Evolutionary conservation across 1,139 yeast species (phyloP).

Genomic region (Eremothecium coryli): DNA sequence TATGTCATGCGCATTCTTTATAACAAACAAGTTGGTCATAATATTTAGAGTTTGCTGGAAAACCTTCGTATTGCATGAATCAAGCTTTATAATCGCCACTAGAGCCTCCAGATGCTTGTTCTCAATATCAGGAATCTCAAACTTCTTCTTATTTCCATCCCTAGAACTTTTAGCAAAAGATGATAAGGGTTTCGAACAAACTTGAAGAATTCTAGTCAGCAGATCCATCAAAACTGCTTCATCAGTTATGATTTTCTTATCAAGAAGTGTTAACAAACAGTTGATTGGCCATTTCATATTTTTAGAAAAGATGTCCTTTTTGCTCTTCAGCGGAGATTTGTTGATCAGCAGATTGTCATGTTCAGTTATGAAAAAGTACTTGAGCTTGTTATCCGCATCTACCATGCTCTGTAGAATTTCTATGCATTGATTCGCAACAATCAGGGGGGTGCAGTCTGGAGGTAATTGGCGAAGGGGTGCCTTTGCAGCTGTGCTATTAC

Average conservation of each 20-base stretch:
- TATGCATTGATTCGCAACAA: slow-evolving; percentile 68
- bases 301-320: slow-evolving; percentile 35
- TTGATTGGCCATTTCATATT: slow-evolving; percentile 65
- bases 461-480: slow-evolving; percentile 36
- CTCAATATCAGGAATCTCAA: slow-evolving; percentile 58
- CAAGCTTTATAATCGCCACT: slow-evolving; percentile 65
- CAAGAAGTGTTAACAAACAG: slow-evolving; percentile 52
- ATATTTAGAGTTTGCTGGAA: slow-evolving; percentile 78
- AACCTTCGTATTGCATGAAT: slow-evolving; percentile 78
- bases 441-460: slow-evolving; percentile 54
- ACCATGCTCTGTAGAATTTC: slow-evolving; percentile 68
- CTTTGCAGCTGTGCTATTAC: slow-evolving; percentile 13
- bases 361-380: slow-evolving; percentile 71
- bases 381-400: slow-evolving; percentile 58
- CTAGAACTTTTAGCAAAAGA: slow-evolving; percentile 35
- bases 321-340: slow-evolving; percentile 30
- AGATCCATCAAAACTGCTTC: slow-evolving; percentile 72
- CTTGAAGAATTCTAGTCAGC: slow-evolving; percentile 64
- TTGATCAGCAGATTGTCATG: slow-evolving; percentile 57
- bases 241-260: slow-evolving; percentile 53
- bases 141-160: slow-evolving; percentile 26
- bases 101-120: slow-evolving; percentile 53
- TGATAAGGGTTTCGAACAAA: slow-evolving; percentile 65
- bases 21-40: slow-evolving; percentile 65
- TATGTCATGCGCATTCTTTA: slow-evolving; percentile 52